phyloP scores from a whole-genome alignment of 1,139 yeast genomes.

The Nakaseomyces kungkrabaensis region DNA sequence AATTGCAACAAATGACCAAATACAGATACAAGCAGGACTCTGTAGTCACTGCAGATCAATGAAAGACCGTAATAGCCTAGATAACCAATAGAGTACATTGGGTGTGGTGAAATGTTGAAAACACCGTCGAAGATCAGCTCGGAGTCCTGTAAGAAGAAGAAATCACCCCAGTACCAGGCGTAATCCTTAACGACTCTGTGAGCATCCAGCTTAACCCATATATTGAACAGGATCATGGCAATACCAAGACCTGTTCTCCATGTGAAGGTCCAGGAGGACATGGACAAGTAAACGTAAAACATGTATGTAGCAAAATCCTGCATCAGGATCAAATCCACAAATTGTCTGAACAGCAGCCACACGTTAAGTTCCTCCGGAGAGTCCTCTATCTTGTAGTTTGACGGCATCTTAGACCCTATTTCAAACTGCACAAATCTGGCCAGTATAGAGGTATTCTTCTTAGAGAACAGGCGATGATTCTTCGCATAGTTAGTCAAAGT shows the following conservation, averaged over 20 bases:
- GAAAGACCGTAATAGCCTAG: conserved; percentile 84
- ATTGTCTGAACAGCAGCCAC: conserved; percentile 72
- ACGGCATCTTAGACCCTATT: conserved; percentile 53
- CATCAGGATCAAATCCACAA: conserved; percentile 78
- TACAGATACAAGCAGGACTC: conserved; percentile 60
- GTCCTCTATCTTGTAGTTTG: conserved; percentile 38
- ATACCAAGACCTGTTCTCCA: conserved; percentile 36
- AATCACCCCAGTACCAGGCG: conserved; percentile 97
- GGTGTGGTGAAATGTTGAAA: conserved; percentile 86
- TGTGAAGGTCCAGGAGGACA: conserved; percentile 26
- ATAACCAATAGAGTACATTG: conserved; percentile 88
- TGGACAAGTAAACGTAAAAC: conserved; percentile 56
- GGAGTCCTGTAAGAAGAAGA: conserved; percentile 70
- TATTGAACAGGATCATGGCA: conserved; percentile 53
- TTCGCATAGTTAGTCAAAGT: conserved; percentile 49
- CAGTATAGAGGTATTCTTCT: conserved; percentile 29
- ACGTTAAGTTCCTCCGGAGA: conserved; percentile 73
- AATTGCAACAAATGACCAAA: conserved; percentile 75
- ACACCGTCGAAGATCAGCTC: conserved; percentile 84
- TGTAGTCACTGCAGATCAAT: conserved; percentile 64
- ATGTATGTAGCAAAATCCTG: conserved; percentile 75
- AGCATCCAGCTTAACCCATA: conserved; percentile 85
- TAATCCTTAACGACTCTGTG: conserved; percentile 83
- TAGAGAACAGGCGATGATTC: conserved; percentile 38
- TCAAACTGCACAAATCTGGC: conserved; percentile 41